Evolutionary conservation across 2,329 filamentous ascomycete species (phyloP), one percentile per base, ranked within the genome.

Genomic region (Sarocladium kiliense): DNA sequence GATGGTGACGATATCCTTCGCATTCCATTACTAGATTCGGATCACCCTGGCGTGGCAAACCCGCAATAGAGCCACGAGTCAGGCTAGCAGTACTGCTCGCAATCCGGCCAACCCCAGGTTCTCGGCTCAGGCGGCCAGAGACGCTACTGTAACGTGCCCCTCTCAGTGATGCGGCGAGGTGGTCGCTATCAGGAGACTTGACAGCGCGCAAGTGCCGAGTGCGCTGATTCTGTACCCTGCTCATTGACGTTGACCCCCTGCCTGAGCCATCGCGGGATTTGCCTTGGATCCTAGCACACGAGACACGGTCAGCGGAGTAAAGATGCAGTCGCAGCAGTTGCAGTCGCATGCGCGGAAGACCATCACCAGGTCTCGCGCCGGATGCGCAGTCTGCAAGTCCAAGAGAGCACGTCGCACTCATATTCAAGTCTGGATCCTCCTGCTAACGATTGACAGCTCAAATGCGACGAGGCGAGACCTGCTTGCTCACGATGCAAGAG

Each of bases 401-500:
- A 54, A 54, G n/a, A 10, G 44, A 23, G 44, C 27, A 47, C 21
- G 44, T n/a, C n/a, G n/a, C n/a, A n/a, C n/a, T n/a, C n/a, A n/a
- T n/a, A n/a, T n/a, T n/a, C n/a, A n/a, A n/a, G n/a, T n/a, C n/a
- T 19, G 36, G 7, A 9, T 6, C 12, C 36, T 39, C 23, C 16
- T 18, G n/a, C 23, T 27, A 10, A n/a, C 18, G 3, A 6, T 18
- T 19, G 16, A 18, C 36, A 56, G 55, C 36, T 56, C 26, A 56
- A 54, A 47, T 56, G 55, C 18, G 55, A 56, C 49, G 49, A 56
- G 27, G 39, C 36, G 12, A 54, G 37, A 27, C 55, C 55, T 4
- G 34, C 36, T n/a, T 56, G 55, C 32, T 44, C 49, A 5, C 49
- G 55, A 23, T 56, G 55, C 27, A 51, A 25, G 12, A 26, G 50